Conservation (phyloP, 805 yeast genomes). For the Pichia thaimueangensis region DNA sequence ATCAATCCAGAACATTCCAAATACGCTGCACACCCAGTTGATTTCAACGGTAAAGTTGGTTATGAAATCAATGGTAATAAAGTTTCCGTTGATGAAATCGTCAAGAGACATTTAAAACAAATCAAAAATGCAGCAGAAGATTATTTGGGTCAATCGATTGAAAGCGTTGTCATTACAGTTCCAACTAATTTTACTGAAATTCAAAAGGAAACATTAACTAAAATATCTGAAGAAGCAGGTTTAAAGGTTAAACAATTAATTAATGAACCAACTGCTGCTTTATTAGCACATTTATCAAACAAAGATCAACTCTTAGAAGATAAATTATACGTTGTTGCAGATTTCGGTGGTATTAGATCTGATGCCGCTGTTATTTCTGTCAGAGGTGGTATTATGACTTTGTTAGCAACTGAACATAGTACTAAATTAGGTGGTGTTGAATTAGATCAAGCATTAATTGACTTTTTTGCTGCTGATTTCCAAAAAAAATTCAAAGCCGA, state of each 20-base stretch:
- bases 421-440: slow-evolving; percentile 80
- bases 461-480: slow-evolving; percentile 87
- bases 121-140: slow-evolving; percentile 87
- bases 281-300: slow-evolving; percentile 67
- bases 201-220: slow-evolving; percentile 59
- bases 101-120: slow-evolving; percentile 76
- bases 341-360: slow-evolving; percentile 92
- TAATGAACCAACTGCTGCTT: slow-evolving; percentile 88
- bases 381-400: slow-evolving; percentile 90
- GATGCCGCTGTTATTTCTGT: slow-evolving; percentile 92
- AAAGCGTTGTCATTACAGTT: slow-evolving; percentile 80
- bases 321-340: slow-evolving; percentile 84
- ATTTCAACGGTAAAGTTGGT: slow-evolving; percentile 59
- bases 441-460: slow-evolving; percentile 74
- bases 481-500: slow-evolving; percentile 79
- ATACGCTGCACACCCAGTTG: slow-evolving; percentile 61
- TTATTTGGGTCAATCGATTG: slow-evolving; percentile 74
- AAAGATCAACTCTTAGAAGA: slow-evolving; percentile 50
- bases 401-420: slow-evolving; percentile 80
- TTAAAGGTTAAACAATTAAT: slow-evolving; percentile 79
- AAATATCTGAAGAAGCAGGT: slow-evolving; percentile 64
- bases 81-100: slow-evolving; percentile 68
- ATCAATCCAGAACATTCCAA: slow-evolving; percentile 61
- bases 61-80: slow-evolving; percentile 55
- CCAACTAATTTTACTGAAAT: slow-evolving; percentile 80